These are phyloP conservation scores for Aspergillus sp. DNA, from an alignment of 2,329 filamentous ascomycete species.

Conservation along the genomic window DNA sequence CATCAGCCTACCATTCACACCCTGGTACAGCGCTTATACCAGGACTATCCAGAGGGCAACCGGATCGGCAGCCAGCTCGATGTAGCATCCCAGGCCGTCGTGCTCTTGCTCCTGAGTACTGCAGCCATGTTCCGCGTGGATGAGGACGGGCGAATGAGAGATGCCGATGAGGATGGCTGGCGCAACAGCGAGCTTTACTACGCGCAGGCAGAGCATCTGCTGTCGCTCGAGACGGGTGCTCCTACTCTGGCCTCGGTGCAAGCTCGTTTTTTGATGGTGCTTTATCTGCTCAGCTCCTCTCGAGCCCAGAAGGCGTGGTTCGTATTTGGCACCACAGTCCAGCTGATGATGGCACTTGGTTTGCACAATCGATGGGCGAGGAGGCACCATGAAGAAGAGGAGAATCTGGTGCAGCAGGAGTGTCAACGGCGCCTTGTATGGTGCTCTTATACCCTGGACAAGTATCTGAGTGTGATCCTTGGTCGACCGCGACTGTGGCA, in stretches of 20 bases:
- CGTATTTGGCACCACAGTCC: conserved; percentile 38
- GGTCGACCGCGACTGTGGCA: conserved; percentile 60
- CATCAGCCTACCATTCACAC: conserved; percentile 25
- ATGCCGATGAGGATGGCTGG: conserved; percentile 18
- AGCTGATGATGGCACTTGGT: conserved; percentile 40
- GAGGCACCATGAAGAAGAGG: conserved; percentile 3
- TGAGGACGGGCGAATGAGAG: conserved; percentile 15
- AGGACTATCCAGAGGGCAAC: not conserved
- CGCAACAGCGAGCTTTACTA: conserved; percentile 25
- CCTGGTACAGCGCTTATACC: conserved; percentile 17
- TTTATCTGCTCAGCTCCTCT: conserved; percentile 42
- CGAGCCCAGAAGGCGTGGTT: conserved; percentile 43
- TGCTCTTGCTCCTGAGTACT: conserved; percentile 23
- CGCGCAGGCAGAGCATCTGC: conserved; percentile 20
- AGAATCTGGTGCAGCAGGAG: conserved; percentile 26
- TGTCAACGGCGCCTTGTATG: conserved; percentile 41
- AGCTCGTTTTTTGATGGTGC: conserved; percentile 24
- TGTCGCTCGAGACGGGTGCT: conserved; percentile 21
- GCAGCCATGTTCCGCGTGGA: conserved; percentile 21
- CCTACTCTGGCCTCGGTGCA: conserved; percentile 25
- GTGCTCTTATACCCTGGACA: conserved; percentile 43
- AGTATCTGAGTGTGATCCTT: conserved; percentile 58
- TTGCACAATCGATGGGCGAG: conserved; percentile 31
- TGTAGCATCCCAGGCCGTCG: conserved; percentile 15
- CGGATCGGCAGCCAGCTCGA: not conserved